Percentiles rank a stretch among this genome's conserved stretches.
phyloP scores from a whole-genome alignment of 116 monocot genomes.

The Trichopus zeylanicus region DNA sequence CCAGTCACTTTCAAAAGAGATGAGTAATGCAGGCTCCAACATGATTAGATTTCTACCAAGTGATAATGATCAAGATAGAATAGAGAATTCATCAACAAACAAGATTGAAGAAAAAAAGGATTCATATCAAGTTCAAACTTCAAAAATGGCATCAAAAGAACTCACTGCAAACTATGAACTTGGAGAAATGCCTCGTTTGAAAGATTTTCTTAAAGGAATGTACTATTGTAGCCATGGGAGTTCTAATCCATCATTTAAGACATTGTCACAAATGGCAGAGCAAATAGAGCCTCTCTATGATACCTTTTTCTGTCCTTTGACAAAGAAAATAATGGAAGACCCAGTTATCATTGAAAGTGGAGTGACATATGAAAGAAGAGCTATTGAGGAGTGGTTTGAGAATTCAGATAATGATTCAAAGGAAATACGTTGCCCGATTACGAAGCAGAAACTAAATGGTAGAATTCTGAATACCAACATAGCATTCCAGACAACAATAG shows the following conservation, averaged over 20 bases:
- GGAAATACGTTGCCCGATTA: slow-evolving; percentile 31
- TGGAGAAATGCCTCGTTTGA: slow-evolving; percentile 26
- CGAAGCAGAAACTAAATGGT: slow-evolving; percentile 31
- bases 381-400: slow-evolving; percentile 47
- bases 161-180: not conserved
- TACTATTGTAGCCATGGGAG: slow-evolving; percentile 16
- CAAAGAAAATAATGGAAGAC: slow-evolving; percentile 70
- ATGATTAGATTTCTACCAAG: not conserved
- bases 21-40: slow-evolving; percentile 24
- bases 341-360: slow-evolving; percentile 66
- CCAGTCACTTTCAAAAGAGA: slow-evolving; percentile 36
- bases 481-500: slow-evolving; percentile 45
- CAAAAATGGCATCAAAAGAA: not conserved
- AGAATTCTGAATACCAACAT: slow-evolving; percentile 35
- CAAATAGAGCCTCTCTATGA: slow-evolving; percentile 59
- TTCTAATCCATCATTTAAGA: slow-evolving; percentile 8
- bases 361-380: slow-evolving; percentile 55
- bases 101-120: not conserved
- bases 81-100: not conserved
- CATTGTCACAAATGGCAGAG: slow-evolving; percentile 19
- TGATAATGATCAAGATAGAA: too few species aligned
- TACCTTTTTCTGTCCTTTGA: slow-evolving; percentile 66
- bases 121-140: not conserved
- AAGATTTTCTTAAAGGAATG: slow-evolving; percentile 44
- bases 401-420: slow-evolving; percentile 13